Percentiles rank a stretch among this genome's conserved stretches.
These are phyloP conservation scores for Hymenoscyphus salicellus DNA, from an alignment of 2,329 filamentous ascomycete species.

Conservation along the genomic window DNA sequence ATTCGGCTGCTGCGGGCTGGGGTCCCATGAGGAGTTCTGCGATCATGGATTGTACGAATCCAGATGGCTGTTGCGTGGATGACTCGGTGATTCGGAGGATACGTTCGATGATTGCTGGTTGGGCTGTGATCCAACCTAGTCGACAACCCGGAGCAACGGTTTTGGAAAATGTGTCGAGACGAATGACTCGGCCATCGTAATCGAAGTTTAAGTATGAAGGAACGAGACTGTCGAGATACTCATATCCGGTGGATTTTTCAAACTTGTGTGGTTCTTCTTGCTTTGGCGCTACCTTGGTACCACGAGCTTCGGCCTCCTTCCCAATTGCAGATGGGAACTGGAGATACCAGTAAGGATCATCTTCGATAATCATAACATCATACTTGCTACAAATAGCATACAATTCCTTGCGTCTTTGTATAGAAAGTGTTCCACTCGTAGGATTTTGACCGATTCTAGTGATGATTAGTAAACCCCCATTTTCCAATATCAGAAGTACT, in stretches of 20 bases:
- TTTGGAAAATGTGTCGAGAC: slow-evolving; percentile 92
- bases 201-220: slow-evolving; percentile 82
- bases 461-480: slow-evolving; percentile 17
- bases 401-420: slow-evolving; percentile 71
- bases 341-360: slow-evolving; percentile 94
- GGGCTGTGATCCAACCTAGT: slow-evolving; percentile 85
- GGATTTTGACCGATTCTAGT: slow-evolving; percentile 83
- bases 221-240: slow-evolving; percentile 77
- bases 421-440: slow-evolving; percentile 70
- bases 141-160: slow-evolving; percentile 86
- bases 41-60: slow-evolving; percentile 83
- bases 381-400: slow-evolving; percentile 79
- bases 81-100: slow-evolving; percentile 71
- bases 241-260: slow-evolving; percentile 59
- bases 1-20: slow-evolving; percentile 50
- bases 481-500: slow-evolving; percentile 39
- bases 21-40: slow-evolving; percentile 74
- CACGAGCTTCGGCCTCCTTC: slow-evolving; percentile 36
- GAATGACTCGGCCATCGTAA: slow-evolving; percentile 79
- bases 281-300: slow-evolving; percentile 33
- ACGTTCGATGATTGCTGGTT: slow-evolving; percentile 74
- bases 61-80: slow-evolving; percentile 78
- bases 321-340: slow-evolving; percentile 73
- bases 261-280: slow-evolving; percentile 31
- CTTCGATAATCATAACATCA: slow-evolving; percentile 87